Evolutionary conservation across 441 rosid genomes (phyloP), one percentile per base, ranked within the genome.

Genomic region (Pelargonium cotyledonis): DNA sequence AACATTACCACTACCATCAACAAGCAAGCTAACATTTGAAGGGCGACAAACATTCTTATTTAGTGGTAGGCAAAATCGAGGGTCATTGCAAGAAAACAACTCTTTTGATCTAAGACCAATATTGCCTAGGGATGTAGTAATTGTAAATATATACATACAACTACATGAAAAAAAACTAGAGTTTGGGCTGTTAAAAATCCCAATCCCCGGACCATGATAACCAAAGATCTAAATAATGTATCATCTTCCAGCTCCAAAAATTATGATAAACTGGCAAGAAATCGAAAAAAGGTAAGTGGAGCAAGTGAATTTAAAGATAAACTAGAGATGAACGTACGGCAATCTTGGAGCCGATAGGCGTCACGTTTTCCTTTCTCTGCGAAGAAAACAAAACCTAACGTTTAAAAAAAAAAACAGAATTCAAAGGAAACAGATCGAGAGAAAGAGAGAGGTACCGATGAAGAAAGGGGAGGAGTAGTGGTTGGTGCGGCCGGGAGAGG

Each of bases 341-440:
- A 57, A 91, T 83, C 82, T 87, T 94, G 0, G 89, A 82, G 72
- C 87, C 83, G 64, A 85, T 63, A 1, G 89, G 92, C 46, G 83
- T 77, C n/a, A 70, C 10, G 60, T 75, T 85, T 77, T 91, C 93
- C 76, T 89, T 91, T 79, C 74, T 86, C 98, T 91, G 90, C 84
- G 72, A 78, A 38, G 71, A 16, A 21, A 14, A 11, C 4, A 49
- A 49, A 49, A 49, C 57, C 57, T 15, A 49, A 11, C 57, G 14
- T 49, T 15, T 2, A 14, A 49, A 47, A 49, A 49, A 49, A 49
- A 11, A 14, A 2, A 46, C 12, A 49, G n/a, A 49, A 12, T 14
- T 49, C 6, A 11, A 15, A 49, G 15, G 16, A 11, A 49, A 11
- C 11, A 49, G 57, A 49, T 49, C 18, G 5, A 49, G 57, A 11